Evolutionary conservation across 208 protist species (phyloP).

Genomic region (Perkinsela sp.): DNA sequence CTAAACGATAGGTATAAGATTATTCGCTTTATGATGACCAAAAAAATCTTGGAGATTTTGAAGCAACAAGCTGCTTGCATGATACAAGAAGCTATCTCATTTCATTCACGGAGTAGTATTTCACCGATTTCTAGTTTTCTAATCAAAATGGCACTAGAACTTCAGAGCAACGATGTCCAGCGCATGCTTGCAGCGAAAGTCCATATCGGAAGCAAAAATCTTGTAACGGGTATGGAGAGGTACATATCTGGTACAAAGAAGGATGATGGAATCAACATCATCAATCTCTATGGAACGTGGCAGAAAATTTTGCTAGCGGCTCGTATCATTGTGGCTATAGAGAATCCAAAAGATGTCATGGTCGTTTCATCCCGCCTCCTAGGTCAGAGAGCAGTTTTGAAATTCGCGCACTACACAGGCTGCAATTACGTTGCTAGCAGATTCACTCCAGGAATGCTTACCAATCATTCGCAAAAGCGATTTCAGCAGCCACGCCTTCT

Average conservation of each 20-base stretch:
- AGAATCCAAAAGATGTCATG: constrained; percentile 88
- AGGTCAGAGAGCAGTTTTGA: constrained; percentile 84
- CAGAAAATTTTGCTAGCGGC: constrained; percentile 95
- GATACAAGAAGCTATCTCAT: no score
- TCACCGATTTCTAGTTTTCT: constrained; percentile 47
- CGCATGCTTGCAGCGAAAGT: constrained; percentile 83
- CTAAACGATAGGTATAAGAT: no score
- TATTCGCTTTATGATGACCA: no score
- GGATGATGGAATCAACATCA: constrained; percentile 67
- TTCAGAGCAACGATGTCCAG: constrained; percentile 53
- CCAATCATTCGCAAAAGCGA: constrained; percentile 90
- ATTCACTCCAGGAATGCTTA: constrained; percentile 96
- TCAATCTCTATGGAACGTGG: constrained; percentile 93
- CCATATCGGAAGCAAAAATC: constrained; percentile 82
- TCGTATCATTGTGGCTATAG: constrained; percentile 87
- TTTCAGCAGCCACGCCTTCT: constrained; percentile 94
- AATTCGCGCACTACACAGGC: constrained; percentile 84
- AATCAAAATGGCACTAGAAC: constrained; percentile 4
- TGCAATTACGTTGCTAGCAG: constrained; percentile 63
- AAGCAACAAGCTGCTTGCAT: no score
- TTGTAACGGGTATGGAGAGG: constrained; percentile 69
- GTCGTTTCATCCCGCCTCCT: constrained; percentile 77
- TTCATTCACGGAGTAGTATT: no score
- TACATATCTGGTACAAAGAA: constrained; percentile 73
- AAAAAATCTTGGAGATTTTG: no score